Conservation (phyloP, 352 stramenopile genomes). For the Aphanomyces invadans region DNA sequence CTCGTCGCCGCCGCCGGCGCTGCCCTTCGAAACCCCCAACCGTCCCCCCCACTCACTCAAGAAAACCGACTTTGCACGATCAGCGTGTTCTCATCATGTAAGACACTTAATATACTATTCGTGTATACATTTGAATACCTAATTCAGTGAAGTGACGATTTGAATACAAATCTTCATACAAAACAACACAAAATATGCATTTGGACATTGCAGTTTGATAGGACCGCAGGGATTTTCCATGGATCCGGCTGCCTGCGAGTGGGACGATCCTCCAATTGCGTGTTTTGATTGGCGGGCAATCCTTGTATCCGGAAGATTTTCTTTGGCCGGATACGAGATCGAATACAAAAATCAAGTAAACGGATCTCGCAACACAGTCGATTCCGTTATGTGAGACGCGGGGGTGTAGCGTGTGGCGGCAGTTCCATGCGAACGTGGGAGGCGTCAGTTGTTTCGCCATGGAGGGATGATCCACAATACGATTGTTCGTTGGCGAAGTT, state of each 20-base stretch:
- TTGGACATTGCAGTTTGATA: not conserved
- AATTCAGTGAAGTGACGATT: not conserved
- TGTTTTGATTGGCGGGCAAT: not conserved
- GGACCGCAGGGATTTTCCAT: not conserved
- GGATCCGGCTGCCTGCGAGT: not conserved
- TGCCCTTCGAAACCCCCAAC: no score
- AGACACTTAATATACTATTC: not conserved
- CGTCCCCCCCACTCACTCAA: not conserved
- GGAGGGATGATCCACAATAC: not conserved
- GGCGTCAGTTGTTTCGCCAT: not conserved
- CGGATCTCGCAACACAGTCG: not conserved
- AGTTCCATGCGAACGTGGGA: no score
- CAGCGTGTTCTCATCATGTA: not conserved
- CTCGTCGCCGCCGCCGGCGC: no score
- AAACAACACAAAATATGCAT: not conserved
- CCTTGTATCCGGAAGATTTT: not conserved
- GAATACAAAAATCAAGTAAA: not conserved
- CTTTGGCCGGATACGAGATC: not conserved
- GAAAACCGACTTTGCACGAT: not conserved
- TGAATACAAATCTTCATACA: not conserved
- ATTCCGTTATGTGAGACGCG: not conserved
- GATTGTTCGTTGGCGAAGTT: not conserved
- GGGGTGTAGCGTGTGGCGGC: not conserved
- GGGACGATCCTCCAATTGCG: not conserved
- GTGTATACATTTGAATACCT: no score